Evolutionary conservation across 1,284 basidiomycete species (phyloP).

Genomic region (Earliella scabrosa): DNA sequence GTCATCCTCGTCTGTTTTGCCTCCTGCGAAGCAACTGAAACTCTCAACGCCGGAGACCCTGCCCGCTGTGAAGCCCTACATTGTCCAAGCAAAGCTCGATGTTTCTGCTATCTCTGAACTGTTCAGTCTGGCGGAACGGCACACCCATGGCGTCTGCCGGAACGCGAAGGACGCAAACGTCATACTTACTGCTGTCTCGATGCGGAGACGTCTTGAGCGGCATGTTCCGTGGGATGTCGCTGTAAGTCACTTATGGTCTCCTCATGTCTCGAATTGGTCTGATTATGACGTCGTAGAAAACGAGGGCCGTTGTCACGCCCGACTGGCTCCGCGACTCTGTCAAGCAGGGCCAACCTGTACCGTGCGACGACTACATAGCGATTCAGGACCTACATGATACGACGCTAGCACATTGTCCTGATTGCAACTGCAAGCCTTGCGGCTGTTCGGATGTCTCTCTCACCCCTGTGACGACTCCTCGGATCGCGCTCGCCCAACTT

Average conservation of each 20-base stretch:
- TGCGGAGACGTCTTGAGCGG: constrained; percentile 69
- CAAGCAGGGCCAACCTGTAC: constrained; percentile 43
- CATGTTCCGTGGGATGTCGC: constrained; percentile 67
- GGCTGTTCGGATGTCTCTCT: constrained; percentile 28
- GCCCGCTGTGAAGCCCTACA: constrained; percentile 45
- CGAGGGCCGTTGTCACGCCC: constrained; percentile 67
- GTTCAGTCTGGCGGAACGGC: constrained; percentile 48
- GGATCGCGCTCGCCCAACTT: not conserved
- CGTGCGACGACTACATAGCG: constrained; percentile 59
- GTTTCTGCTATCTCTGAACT: constrained; percentile 49
- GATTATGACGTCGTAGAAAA: constrained; percentile 45
- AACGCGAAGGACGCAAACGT: constrained; percentile 59
- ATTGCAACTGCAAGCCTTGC: constrained; percentile 34
- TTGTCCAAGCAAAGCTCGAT: constrained; percentile 66
- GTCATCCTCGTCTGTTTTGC: constrained; percentile 10
- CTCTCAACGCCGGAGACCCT: constrained; percentile 11
- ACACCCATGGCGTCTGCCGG: constrained; percentile 42
- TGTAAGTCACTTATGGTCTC: constrained; percentile 44
- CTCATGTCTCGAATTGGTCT: not conserved
- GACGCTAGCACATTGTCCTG: constrained; percentile 48
- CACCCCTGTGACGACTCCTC: constrained; percentile 5
- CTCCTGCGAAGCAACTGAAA: constrained; percentile 20
- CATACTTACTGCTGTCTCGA: constrained; percentile 65
- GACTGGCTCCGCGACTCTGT: constrained; percentile 68
- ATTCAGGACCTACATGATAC: constrained; percentile 52